Conservation (phyloP, 2,329 filamentous ascomycete species). For the Sordariomycetes sp. region DNA sequence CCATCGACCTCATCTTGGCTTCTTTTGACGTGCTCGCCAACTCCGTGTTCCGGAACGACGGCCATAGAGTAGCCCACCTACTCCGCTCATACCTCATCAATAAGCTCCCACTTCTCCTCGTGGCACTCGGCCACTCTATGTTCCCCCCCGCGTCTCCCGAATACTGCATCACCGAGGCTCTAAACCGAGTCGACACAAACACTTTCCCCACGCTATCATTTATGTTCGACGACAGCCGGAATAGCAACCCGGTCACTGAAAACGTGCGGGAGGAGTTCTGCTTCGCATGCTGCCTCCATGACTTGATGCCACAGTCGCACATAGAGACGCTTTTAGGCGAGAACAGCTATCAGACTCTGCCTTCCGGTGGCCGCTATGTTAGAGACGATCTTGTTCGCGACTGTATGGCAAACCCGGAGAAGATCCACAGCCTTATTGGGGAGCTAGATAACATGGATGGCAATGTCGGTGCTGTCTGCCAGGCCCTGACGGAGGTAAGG, state of each 20-base stretch:
- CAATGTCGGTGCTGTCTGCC: constrained; percentile 77
- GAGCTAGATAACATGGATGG: constrained; percentile 87
- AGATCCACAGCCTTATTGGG: constrained; percentile 63
- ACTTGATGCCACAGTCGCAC: constrained; percentile 66
- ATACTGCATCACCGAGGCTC: constrained; percentile 58
- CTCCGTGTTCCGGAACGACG: constrained; percentile 59
- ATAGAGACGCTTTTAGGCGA: constrained; percentile 77
- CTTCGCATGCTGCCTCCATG: constrained; percentile 81
- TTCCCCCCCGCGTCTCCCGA: constrained; percentile 66
- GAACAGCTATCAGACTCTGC: constrained; percentile 68
- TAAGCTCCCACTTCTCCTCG: constrained; percentile 45
- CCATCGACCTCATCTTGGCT: constrained; percentile 74
- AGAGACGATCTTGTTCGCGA: constrained; percentile 72
- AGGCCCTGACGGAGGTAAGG: constrained; percentile 61
- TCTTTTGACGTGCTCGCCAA: constrained; percentile 87
- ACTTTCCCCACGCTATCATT: constrained; percentile 52
- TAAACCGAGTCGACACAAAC: constrained; percentile 73
- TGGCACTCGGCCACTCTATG: constrained; percentile 48
- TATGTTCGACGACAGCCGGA: constrained; percentile 50
- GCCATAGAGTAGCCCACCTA: constrained; percentile 51
- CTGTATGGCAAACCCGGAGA: constrained; percentile 65
- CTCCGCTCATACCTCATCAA: constrained; percentile 79
- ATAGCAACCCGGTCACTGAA: constrained; percentile 45
- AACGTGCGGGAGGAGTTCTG: constrained; percentile 64
- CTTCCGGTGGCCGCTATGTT: constrained; percentile 60